A percentile compares a stretch with the other conserved stretches of the same genome.
These are phyloP conservation scores for Aspergillus saccharolyticus DNA, from an alignment of 495 filamentous ascomycete genomes.

Conservation along the genomic window DNA sequence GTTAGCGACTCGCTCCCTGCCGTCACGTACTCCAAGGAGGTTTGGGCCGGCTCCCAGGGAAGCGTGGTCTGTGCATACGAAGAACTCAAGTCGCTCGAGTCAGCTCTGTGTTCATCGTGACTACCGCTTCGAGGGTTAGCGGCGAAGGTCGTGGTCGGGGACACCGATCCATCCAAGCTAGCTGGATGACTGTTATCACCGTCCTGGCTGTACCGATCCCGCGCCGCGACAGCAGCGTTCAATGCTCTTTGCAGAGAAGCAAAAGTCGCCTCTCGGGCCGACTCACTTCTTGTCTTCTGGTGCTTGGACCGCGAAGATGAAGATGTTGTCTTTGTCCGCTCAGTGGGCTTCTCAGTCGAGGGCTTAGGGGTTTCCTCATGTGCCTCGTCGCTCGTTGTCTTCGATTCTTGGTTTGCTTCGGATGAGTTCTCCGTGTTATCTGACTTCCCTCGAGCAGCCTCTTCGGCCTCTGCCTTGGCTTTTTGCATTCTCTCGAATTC, in stretches of 20 bases:
- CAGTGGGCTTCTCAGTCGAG: conserved; percentile 18
- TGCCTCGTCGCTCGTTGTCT: conserved; percentile 23
- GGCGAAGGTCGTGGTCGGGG: conserved; percentile 31
- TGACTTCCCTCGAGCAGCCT: conserved; percentile 34
- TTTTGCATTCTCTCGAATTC: conserved; percentile 56
- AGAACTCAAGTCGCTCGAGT: conserved; percentile 17
- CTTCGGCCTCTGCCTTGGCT: conserved; percentile 46
- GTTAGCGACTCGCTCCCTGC: conserved; percentile 22
- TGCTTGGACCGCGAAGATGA: conserved; percentile 28
- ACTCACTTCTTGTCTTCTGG: conserved; percentile 40
- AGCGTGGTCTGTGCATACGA: conserved; percentile 32
- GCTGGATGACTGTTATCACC: conserved; percentile 5
- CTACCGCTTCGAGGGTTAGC: conserved; percentile 12
- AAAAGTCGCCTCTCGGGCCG: conserved; percentile 41
- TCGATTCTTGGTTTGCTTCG: conserved; percentile 22
- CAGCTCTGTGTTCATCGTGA: conserved; percentile 5
- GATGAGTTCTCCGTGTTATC: conserved; percentile 24
- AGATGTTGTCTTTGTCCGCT: conserved; percentile 20
- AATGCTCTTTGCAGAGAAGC: conserved; percentile 43
- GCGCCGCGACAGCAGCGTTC: conserved; percentile 40
- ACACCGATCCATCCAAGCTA: conserved; percentile 22
- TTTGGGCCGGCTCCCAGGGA: conserved; percentile 32
- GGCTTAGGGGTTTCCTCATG: conserved; percentile 33
- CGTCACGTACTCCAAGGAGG: conserved; percentile 25
- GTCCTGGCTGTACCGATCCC: conserved; percentile 29